Evolutionary conservation across 2,329 filamentous ascomycete genomes (phyloP), one percentile per base, ranked within the genome.

Genomic region (Torrubiellomyces zombiae): DNA sequence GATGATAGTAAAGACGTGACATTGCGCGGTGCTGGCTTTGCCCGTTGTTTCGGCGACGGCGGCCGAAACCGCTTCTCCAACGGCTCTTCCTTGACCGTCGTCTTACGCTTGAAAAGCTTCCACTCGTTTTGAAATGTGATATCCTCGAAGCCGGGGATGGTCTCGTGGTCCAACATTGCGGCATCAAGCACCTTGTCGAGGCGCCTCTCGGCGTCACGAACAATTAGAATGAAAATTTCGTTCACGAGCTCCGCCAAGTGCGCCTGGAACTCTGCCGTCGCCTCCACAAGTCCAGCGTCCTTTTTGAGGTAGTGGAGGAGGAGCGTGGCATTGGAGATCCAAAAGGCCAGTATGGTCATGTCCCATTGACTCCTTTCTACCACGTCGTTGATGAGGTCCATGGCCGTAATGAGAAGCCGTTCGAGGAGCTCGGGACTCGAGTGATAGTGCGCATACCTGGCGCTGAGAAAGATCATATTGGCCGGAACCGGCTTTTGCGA

Each of bases 281-380:
- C 75, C 42, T 75, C 67, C 6, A 85, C 66, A 11, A 95, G 56
- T 0, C 82, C 85, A 5, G 67, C 56, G 39, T 98, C 89, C 51
- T 98, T 98, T 48, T 93, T 94, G 27, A 98, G 60, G 45, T 98
- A 98, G 50, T 98, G 86, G 26, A 95, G 58, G n/a, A 98, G 57
- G 19, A 98, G 56, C 0, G 89, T 98, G 7, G 82, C 83, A 48
- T 98, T 98, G 2, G 89, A 95, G 42, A 94, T 83, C 89, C 89
- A 98, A 45, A 98, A 98, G 3, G 89, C 89, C 18, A 98, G 60
- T 37, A 98, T 93, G 0, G 89, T 98, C 89, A 98, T 98, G 45
- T 98, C 89, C 89, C 89, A 95, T 45, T 98, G 89, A 43, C 86
- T 75, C 32, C 69, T 69, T 50, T 95, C 89, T n/a, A 98, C 83